Base-by-base conservation (phyloP, 1,284 basidiomycete genomes). In the Papiliotrema laurentii region DNA sequence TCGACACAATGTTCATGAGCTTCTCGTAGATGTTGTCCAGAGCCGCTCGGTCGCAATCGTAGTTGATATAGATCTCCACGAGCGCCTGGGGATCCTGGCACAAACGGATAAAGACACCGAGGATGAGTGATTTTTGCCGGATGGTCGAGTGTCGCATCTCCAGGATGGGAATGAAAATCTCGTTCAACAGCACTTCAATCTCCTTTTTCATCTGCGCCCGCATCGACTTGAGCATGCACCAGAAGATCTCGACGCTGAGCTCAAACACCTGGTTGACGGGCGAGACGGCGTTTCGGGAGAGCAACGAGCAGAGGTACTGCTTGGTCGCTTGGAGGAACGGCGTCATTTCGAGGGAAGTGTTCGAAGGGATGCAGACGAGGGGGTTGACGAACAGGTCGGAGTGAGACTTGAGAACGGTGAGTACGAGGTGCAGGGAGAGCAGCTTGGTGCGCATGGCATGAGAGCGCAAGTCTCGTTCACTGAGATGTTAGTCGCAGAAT, bases 191-290 rank as follows among this genome's bases (percentile, higher is more conserved):
- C 33, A 99, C 93, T 72, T 97, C 96, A 56, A 98, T 97, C 75
- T 99, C 97, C 87, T 97, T 97, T 89, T 99, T 99, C 55, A 99
- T 81, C 75, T 91, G 96, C 26, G 90, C 91, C 27, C 96, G 82
- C 84, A 99, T 86, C 5, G 89, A 89, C 44, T 86, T 83, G 21
- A 99, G 75, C 40, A 97, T 87, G 59, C 89, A 83, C 92, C 94
- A 98, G 73, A 98, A 98, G 60, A 98, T 97, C 75, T 98, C 96
- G 48, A 97, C 93, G 63, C 89, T 90, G 45, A 94, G 84, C 70
- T 99, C 97, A 71, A 99, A 99, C 19, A 99, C 93, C 72, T 96
- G 93, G 18, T 87, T 86, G 19, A 98, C 89, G 7, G 92, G 85
- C 68, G 89, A 93, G 55, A 97, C 87, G 42, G 94, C 94, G 70